Evolutionary conservation across 345 rosid species (phyloP), one percentile per base, ranked within the genome.

Genomic region (Geranium rotundifolium): DNA sequence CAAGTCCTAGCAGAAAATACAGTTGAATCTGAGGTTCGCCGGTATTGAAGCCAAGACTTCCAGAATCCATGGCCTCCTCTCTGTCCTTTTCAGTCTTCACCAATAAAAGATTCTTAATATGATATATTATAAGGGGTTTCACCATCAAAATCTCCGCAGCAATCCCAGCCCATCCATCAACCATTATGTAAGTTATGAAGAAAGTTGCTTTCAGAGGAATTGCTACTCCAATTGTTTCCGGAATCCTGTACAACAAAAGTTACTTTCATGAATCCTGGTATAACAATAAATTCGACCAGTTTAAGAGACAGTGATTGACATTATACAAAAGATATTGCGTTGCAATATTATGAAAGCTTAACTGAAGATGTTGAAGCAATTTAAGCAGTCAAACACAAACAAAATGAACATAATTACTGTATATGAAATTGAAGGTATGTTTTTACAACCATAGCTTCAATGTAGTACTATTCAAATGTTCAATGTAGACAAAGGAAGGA

Each of bases 161-260:
- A 58, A 92, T 67, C 59, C 98, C 96, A 61, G 98, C 95, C 98
- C 98, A 92, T 65, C 98, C 98, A 72, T 92, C 98, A 46, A 92
- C 85, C 98, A 89, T 92, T 71, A 92, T 92, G 57, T 87, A 92
- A 63, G 95, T 87, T 65, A 92, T 87, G 72, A 92, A 92, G 79
- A 92, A 92, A 55, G 99, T 89, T 71, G 99, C 99, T 78, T 82
- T 86, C 67, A 78, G 65, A 37, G 99, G 99, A 74, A 93, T 78
- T 1, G 99, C 97, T 57, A 79, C 75, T 17, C 99, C 97, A 23
- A 93, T 71, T 59, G 91, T 93, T 74, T 75, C 72, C 5, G 97
- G 97, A 71, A 89, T 82, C 0, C 96, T 92, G 88, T 72, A 67
- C 67, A 50, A 58, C 20, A 59, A 4, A 27, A 52, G 59, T 23